Base-by-base conservation (phyloP, 164 flowering plant species). In the Tetrastigma voinierianum region DNA sequence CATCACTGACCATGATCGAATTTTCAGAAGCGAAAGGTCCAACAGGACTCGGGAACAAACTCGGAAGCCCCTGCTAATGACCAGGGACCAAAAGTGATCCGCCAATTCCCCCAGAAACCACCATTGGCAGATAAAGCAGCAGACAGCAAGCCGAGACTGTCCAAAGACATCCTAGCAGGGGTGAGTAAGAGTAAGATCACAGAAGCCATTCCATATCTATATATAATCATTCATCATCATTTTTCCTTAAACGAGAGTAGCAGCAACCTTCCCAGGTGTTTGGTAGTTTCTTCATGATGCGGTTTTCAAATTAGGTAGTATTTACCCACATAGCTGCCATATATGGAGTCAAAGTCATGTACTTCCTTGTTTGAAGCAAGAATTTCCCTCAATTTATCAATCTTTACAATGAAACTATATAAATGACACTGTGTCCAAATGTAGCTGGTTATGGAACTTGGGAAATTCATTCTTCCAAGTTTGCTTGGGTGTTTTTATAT, bases 21-120 rank as follows among this genome's bases (percentile, higher is more conserved):
- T 66, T 61, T 61, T 44, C 90, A 90, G 96, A 88, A 86, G 77
- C 90, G 83, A 68, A 88, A 90, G 83, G 48, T 80, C 51, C 82
- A 78, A 53, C 67, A 76, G 55, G 88, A 69, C 15, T 55, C 82
- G 3, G 77, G 72, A 48, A 61, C 52, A 46, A 61, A 64, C 15
- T 52, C 82, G 24, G 75, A 65, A 20, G 45, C 45, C 18, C 74
- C 81, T 16, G 77, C 44, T 13, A 65, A 51, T 25, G 64, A 67
- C 51, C 77, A 62, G 64, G 71, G 49, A 54, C 64, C 64, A 13
- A 86, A 82, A 67, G 79, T 82, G 19, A 61, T 84, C 59, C 91
- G 92, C 11, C 83, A 78, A 19, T 88, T 88, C 70, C 82, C 73
- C 3, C 97, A 90, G 72, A 90, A 68, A 60, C 74, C 75, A 64